These are phyloP conservation scores for Venturia carpophila DNA, from an alignment of 2,329 filamentous ascomycete species.

Conservation along the genomic window DNA sequence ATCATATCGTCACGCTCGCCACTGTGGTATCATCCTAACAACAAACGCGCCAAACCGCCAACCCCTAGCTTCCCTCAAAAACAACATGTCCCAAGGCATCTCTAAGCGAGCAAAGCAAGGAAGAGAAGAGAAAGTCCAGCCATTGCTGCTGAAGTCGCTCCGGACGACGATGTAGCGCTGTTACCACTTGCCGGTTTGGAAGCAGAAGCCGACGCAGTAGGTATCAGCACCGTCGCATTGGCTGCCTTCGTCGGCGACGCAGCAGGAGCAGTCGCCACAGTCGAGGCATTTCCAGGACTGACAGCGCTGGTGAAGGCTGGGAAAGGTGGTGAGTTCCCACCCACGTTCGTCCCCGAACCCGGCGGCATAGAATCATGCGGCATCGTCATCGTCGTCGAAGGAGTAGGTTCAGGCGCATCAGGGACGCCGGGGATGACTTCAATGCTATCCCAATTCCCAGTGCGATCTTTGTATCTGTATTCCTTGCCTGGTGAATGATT, in stretches of 20 bases:
- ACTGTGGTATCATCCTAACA: neutral
- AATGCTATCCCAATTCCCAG: conserved; percentile 43
- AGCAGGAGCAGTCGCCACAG: neutral
- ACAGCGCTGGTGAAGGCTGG: neutral
- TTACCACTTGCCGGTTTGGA: neutral
- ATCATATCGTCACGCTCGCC: neutral
- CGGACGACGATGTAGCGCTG: neutral
- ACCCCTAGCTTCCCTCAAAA: neutral
- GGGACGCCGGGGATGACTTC: conserved; percentile 54
- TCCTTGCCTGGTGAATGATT: conserved; percentile 45
- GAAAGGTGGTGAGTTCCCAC: neutral
- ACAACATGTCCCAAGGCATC: neutral
- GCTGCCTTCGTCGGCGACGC: neutral
- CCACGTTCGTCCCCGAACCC: too few species aligned
- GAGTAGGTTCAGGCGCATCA: conserved; percentile 26
- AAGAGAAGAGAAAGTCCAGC: neutral
- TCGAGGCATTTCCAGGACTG: neutral
- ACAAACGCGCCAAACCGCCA: neutral
- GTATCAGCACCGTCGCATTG: neutral
- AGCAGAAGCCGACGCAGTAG: neutral
- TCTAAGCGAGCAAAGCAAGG: neutral
- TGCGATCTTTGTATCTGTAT: conserved; percentile 44
- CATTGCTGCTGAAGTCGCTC: neutral
- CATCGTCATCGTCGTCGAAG: neutral
- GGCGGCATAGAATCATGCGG: neutral